Conservation (phyloP, 1,284 basidiomycete species). For the Trametes sp. region DNA sequence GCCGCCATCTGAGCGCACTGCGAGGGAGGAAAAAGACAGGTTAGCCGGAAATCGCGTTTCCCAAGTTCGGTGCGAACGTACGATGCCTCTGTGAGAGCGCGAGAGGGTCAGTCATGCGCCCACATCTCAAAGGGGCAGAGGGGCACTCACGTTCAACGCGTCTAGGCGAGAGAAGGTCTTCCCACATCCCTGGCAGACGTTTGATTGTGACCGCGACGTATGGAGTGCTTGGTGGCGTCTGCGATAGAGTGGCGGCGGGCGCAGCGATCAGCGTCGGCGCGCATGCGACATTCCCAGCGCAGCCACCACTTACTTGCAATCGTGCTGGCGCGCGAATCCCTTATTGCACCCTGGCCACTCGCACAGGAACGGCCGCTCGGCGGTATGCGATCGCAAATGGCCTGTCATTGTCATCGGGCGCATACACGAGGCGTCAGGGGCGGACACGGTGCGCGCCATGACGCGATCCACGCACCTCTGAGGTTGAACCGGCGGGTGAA, state of each 20-base stretch:
- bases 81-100: slow-evolving; percentile 43
- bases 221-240: slow-evolving; percentile 90
- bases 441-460: slow-evolving; percentile 11
- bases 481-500: slow-evolving; percentile 91
- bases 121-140: slow-evolving; percentile 8
- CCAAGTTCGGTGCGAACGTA: slow-evolving; percentile 37
- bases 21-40: slow-evolving; percentile 22
- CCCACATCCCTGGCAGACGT: slow-evolving; percentile 91
- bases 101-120: slow-evolving; percentile 31
- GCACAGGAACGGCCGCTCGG: slow-evolving; percentile 93
- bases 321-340: slow-evolving; percentile 93
- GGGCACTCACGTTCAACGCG: slow-evolving; percentile 84
- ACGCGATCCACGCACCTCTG: slow-evolving; percentile 59
- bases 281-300: slow-evolving; percentile 7
- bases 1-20: slow-evolving; percentile 84
- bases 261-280: slow-evolving; percentile 22
- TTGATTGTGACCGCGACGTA: slow-evolving; percentile 82
- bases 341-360: slow-evolving; percentile 94
- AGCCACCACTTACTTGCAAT: slow-evolving; percentile 82
- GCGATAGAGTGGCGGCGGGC: slow-evolving; percentile 21
- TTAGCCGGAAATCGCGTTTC: slow-evolving; percentile 22
- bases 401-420: slow-evolving; percentile 54
- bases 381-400: slow-evolving; percentile 95
- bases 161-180: slow-evolving; percentile 95
- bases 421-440: slow-evolving; percentile 18